Conservation (phyloP, 2,329 filamentous ascomycete genomes). For the Aspergillus nomiae region DNA sequence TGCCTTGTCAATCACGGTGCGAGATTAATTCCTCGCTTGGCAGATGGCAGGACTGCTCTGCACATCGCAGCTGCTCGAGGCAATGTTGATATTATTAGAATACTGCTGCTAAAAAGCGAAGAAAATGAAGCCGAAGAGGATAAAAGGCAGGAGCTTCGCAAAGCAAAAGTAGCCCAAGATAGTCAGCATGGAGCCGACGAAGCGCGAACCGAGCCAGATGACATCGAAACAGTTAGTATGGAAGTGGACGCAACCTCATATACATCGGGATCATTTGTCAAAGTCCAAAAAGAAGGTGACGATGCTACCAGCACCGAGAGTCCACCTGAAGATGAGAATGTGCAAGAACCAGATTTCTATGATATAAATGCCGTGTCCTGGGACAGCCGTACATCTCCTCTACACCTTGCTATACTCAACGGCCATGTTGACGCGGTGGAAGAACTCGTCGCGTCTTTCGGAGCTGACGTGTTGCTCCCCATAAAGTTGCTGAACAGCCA, state of each 20-base stretch:
- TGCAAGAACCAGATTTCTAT: slow-evolving; percentile 75
- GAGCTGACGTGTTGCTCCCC: slow-evolving; percentile 74
- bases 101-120: slow-evolving; percentile 72
- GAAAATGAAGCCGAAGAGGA: slow-evolving; percentile 53
- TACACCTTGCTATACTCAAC: slow-evolving; percentile 76
- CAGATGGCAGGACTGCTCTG: slow-evolving; percentile 79
- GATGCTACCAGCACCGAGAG: slow-evolving; percentile 43
- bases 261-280: slow-evolving; percentile 74
- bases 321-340: slow-evolving; percentile 56
- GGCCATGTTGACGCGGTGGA: slow-evolving; percentile 71
- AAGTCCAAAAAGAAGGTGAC: slow-evolving; percentile 47
- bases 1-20: slow-evolving; percentile 71
- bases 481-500: slow-evolving; percentile 61
- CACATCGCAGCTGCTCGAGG: slow-evolving; percentile 77
- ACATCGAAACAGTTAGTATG: slow-evolving; percentile 14
- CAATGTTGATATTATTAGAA: slow-evolving; percentile 67
- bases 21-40: slow-evolving; percentile 71
- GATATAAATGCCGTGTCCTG: slow-evolving; percentile 78
- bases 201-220: slow-evolving; percentile 32
- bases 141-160: slow-evolving; percentile 61
- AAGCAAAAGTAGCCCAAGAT: slow-evolving; percentile 24
- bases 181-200: neutral
- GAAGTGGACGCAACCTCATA: slow-evolving; percentile 51
- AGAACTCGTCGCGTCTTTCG: slow-evolving; percentile 69
- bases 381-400: slow-evolving; percentile 72